A percentile compares a stretch with the other conserved stretches of the same genome.
Evolutionary conservation across 73 alveolate species (phyloP).

Genomic region (Paramecium sexaurelia): DNA sequence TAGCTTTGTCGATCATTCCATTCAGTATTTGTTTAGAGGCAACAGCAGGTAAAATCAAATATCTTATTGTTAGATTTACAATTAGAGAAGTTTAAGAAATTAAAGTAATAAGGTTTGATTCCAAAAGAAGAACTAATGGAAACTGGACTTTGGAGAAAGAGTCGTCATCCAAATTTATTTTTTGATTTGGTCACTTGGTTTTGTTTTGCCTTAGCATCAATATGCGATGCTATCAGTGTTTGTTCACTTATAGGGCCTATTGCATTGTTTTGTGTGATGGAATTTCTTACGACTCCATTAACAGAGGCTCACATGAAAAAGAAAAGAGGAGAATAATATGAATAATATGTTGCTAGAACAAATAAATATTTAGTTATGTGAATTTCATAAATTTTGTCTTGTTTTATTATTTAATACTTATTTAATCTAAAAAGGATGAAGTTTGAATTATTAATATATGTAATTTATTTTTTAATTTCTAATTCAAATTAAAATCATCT

Average conservation of each 20-base stretch:
- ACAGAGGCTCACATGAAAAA: slow-evolving; percentile 49
- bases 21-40: neutral
- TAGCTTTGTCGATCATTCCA: neutral
- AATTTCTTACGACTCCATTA: slow-evolving; percentile 11
- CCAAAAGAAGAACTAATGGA: neutral
- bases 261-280: slow-evolving; percentile 18
- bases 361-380: slow-evolving; percentile 14
- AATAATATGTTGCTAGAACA: neutral
- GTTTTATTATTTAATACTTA: too few species aligned
- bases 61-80: neutral
- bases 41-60: neutral
- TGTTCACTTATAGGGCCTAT: slow-evolving; percentile 11
- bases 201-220: slow-evolving; percentile 1
- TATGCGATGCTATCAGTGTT: neutral
- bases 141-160: slow-evolving; percentile 54
- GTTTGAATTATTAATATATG: too few species aligned
- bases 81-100: slow-evolving; percentile 4
- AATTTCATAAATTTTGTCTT: too few species aligned
- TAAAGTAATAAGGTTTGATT: neutral
- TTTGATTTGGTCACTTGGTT: slow-evolving; percentile 45
- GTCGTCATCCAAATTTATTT: slow-evolving; percentile 51
- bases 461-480: too few species aligned
- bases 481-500: too few species aligned
- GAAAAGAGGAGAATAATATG: slow-evolving; percentile 49
- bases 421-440: too few species aligned